Evolutionary conservation across 2,329 filamentous ascomycete species (phyloP).

Genomic region (Macrophomina tecta): DNA sequence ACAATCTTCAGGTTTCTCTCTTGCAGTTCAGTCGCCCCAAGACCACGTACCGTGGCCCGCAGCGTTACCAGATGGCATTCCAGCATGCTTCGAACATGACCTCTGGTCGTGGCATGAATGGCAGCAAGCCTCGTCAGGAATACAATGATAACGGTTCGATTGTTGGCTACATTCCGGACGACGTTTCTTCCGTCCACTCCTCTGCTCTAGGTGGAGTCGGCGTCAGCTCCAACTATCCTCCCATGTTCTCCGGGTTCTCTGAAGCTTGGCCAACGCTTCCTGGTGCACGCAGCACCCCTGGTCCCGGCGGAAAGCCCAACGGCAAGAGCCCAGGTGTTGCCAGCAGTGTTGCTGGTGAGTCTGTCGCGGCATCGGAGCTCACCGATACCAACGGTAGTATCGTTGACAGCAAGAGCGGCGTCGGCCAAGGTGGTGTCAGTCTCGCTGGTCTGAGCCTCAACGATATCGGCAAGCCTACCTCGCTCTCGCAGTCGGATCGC

Average conservation of each 20-base stretch:
- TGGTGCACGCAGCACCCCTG: conserved; percentile 67
- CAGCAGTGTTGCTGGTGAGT: conserved; percentile 88
- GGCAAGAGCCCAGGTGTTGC: conserved; percentile 56
- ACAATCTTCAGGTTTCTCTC: conserved; percentile 93
- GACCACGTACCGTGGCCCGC: conserved; percentile 86
- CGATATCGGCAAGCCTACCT: conserved; percentile 72
- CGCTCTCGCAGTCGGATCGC: conserved; percentile 83
- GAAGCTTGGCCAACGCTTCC: conserved; percentile 89
- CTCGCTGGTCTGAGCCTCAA: conserved; percentile 81
- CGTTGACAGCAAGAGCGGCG: conserved; percentile 71
- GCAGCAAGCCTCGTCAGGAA: conserved; percentile 57
- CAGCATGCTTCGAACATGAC: conserved; percentile 68
- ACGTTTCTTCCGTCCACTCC: conserved; percentile 94
- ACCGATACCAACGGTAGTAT: conserved; percentile 83
- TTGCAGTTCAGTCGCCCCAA: conserved; percentile 95
- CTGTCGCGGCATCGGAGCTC: conserved; percentile 86
- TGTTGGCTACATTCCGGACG: conserved; percentile 93
- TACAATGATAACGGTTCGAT: conserved; percentile 83
- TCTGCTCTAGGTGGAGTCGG: conserved; percentile 86
- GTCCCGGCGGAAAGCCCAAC: conserved; percentile 64
- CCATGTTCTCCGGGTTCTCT: conserved; percentile 93
- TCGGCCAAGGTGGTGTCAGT: conserved; percentile 86
- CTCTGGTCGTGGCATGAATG: conserved; percentile 51
- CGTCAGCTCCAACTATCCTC: conserved; percentile 83
- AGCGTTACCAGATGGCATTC: conserved; percentile 83